Conservation (phyloP, 1,284 basidiomycete species). For the Tremellales sp. region DNA sequence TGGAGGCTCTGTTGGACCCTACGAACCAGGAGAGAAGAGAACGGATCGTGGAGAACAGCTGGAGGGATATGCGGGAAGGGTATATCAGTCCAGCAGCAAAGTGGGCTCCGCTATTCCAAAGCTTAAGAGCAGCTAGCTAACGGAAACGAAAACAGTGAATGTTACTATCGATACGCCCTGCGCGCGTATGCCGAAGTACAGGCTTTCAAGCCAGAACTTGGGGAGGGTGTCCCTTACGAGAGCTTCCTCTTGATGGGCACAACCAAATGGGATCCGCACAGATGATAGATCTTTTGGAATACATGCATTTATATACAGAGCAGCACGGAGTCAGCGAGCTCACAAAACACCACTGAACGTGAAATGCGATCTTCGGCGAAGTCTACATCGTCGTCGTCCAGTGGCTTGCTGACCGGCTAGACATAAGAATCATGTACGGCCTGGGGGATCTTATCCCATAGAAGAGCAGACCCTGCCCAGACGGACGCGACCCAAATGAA, state of each 20-base stretch:
- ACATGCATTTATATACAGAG: too few species aligned
- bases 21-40: constrained; percentile 27
- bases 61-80: constrained; percentile 35
- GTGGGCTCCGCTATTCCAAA: constrained; percentile 29
- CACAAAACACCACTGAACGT: too few species aligned
- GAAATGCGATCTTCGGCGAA: too few species aligned
- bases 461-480: too few species aligned
- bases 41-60: constrained; percentile 38
- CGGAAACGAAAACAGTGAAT: constrained; percentile 15
- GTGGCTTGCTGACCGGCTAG: too few species aligned
- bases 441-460: too few species aligned
- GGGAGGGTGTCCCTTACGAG: constrained; percentile 31
- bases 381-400: too few species aligned
- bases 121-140: constrained; percentile 3
- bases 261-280: constrained; percentile 38
- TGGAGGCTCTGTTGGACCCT: constrained; percentile 31
- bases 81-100: constrained; percentile 38
- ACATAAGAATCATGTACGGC: too few species aligned
- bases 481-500: too few species aligned
- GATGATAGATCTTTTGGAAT: too few species aligned
- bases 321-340: too few species aligned
- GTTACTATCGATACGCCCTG: constrained; percentile 25
- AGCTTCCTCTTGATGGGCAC: constrained; percentile 39
- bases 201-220: constrained; percentile 32
- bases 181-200: constrained; percentile 26